phyloP scores from a whole-genome alignment of 2,329 filamentous ascomycete genomes.

The Neonectria neomacrospora region DNA sequence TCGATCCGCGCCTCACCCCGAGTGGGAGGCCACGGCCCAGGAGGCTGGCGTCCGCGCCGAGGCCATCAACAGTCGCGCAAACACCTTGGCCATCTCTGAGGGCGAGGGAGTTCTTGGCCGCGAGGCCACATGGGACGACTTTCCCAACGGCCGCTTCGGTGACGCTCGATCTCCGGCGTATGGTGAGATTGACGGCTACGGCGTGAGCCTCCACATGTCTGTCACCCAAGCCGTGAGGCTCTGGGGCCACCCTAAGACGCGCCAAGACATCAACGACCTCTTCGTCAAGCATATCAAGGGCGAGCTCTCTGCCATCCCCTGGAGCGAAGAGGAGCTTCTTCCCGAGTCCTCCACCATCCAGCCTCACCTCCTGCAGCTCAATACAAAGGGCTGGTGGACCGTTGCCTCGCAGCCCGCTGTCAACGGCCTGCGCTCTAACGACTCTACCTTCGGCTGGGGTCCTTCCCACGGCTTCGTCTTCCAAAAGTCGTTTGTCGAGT shows the following conservation, averaged over 20 bases:
- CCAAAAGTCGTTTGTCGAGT: conserved; percentile 97
- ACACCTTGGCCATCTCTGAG: conserved; percentile 92
- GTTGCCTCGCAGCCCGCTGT: conserved; percentile 95
- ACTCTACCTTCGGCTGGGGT: conserved; percentile 92
- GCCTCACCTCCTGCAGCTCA: conserved; percentile 78
- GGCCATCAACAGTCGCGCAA: conserved; percentile 80
- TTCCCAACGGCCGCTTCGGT: conserved; percentile 95
- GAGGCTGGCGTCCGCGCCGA: conserved; percentile 82
- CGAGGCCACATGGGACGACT: conserved; percentile 99
- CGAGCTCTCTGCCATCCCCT: conserved; percentile 83
- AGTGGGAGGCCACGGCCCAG: conserved; percentile 77
- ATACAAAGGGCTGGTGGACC: conserved; percentile 91
- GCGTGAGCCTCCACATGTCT: conserved; percentile 92
- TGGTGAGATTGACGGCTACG: conserved; percentile 97
- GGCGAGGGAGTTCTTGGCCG: conserved; percentile 89
- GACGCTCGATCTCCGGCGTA: conserved; percentile 93
- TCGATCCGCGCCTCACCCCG: conserved; percentile 66
- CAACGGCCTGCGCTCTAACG: conserved; percentile 81
- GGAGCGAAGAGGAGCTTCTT: conserved; percentile 90
- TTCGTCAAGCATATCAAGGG: conserved; percentile 87
- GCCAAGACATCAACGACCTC: conserved; percentile 78
- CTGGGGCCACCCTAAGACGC: conserved; percentile 82
- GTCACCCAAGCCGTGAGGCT: conserved; percentile 83
- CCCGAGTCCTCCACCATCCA: conserved; percentile 87
- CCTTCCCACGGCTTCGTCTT: conserved; percentile 94